These are phyloP conservation scores for Diaporthe destruens DNA, from an alignment of 2,329 filamentous ascomycete genomes.

Conservation along the genomic window DNA sequence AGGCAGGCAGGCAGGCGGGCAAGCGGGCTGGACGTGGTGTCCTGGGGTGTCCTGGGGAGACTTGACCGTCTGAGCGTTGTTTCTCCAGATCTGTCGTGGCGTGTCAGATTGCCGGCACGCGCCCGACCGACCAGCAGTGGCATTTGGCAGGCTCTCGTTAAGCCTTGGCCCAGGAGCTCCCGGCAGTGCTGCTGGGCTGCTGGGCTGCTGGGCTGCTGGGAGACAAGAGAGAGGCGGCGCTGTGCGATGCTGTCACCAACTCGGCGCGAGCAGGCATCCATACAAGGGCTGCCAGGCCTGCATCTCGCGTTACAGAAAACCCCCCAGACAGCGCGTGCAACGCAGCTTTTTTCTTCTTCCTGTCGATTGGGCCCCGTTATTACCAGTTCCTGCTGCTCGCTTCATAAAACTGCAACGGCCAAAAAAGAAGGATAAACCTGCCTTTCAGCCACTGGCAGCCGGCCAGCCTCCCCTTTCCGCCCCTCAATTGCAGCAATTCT, in stretches of 20 bases:
- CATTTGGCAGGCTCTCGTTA: too few relatives aligned
- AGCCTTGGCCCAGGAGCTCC: too few relatives aligned
- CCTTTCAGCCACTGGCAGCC: not conserved
- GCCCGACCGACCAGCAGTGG: slow-evolving; percentile 26
- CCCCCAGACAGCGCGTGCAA: slow-evolving; percentile 26
- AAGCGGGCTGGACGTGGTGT: slow-evolving; percentile 16
- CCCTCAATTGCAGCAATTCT: not conserved
- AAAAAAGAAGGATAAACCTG: slow-evolving; percentile 4
- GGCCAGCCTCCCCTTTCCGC: slow-evolving; percentile 5
- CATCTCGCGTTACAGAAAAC: slow-evolving; percentile 30
- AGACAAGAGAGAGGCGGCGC: slow-evolving; percentile 2
- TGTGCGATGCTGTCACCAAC: slow-evolving; percentile 13
- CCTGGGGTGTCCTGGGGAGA: not conserved
- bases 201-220: not conserved
- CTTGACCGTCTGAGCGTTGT: slow-evolving; percentile 18
- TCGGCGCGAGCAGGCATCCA: slow-evolving; percentile 6
- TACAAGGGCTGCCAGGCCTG: slow-evolving; percentile 15
- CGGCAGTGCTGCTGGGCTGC: too few relatives aligned
- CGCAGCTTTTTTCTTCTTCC: slow-evolving; percentile 15
- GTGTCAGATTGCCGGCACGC: slow-evolving; percentile 19
- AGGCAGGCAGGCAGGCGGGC: not conserved
- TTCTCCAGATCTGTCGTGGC: slow-evolving; percentile 29
- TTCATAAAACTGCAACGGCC: slow-evolving; percentile 19
- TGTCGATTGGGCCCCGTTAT: not conserved
- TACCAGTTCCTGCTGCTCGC: not conserved